Conservation (phyloP, 139 green algal genomes). For the Chlorella sorokiniana region DNA sequence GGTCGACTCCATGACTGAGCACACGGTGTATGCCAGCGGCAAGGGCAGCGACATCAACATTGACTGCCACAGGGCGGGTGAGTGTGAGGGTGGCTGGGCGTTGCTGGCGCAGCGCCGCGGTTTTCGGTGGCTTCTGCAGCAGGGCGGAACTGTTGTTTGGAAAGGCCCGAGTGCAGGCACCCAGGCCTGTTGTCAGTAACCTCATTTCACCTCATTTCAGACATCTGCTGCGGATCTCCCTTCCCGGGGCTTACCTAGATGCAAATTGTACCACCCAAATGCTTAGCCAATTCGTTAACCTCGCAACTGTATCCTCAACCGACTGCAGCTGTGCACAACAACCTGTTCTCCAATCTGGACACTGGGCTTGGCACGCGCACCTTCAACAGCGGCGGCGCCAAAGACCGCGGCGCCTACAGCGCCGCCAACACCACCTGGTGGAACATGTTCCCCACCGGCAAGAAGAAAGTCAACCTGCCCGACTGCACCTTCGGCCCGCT, state of each 20-base stretch:
- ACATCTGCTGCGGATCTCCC: no score
- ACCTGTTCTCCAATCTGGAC: conserved; percentile 13
- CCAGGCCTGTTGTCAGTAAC: no score
- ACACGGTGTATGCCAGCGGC: conserved; percentile 13
- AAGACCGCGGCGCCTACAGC: background rate
- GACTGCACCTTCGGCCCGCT: conserved; percentile 14
- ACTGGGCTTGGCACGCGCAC: background rate
- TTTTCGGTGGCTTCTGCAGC: no score
- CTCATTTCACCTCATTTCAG: no score
- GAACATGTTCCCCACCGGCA: background rate
- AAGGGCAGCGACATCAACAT: conserved; percentile 18
- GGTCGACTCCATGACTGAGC: conserved; percentile 13
- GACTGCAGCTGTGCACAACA: conserved; percentile 14
- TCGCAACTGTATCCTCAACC: background rate
- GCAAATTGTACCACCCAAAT: background rate
- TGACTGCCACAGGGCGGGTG: conserved; percentile 24
- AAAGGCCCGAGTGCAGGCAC: no score
- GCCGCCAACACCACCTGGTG: conserved; percentile 8
- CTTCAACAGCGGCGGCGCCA: conserved; percentile 5
- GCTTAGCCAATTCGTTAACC: background rate
- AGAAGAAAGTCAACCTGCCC: background rate
- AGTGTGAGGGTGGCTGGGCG: background rate
- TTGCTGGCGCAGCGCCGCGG: no score
- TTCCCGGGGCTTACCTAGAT: no score
- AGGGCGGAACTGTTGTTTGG: no score